Base-by-base conservation (phyloP, 495 filamentous ascomycete genomes). In the Penicillium parvum region DNA sequence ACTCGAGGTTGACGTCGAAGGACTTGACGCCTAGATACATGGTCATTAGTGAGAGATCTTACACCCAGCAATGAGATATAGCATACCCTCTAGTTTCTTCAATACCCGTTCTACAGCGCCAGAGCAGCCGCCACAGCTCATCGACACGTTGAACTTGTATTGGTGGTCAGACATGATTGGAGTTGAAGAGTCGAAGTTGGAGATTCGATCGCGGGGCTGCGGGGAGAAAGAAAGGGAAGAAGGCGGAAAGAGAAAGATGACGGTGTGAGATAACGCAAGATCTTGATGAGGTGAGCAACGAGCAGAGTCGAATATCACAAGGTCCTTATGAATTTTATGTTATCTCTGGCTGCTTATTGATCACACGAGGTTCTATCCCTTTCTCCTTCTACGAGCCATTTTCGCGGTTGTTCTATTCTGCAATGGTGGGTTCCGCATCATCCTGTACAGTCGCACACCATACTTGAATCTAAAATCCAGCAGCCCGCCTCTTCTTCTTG, bases 91-190 rank as follows among this genome's bases (percentile, higher is more conserved):
- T 0, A 95, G 77, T 68, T 83, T 95, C 65, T 85, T 90, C n/a
- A 98, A 76, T n/a, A 96, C 88, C n/a, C 88, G 75, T 55, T 92
- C 85, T 5, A 98, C 67, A 37, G 82, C 82, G 39, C 82, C 81
- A 22, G 81, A 84, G 72, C 82, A 85, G 43, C 82, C 82, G 53
- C 75, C 71, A 58, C 82, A 85, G 69, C 69, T 77, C 82, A 85
- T 85, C 47, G 69, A 61, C 55, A 85, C 72, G 61, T 83, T 75
- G 66, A 84, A 85, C 53, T 82, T 82, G 76, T 84, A 85, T 45
- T 73, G 70, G 66, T 85, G 79, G 40, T 82, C 75, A 17, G 80
- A 68, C 74, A 80, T 81, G 37, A 23, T 7, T n/a, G 17, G 9
- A 30, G 35, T n/a, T n/a, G 18, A 4, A 12, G 26, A 37, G 37